Percentiles rank a stretch among this genome's conserved stretches.
Evolutionary conservation across 1,284 basidiomycete species (phyloP).

Genomic region (Ganoderma meredithae): DNA sequence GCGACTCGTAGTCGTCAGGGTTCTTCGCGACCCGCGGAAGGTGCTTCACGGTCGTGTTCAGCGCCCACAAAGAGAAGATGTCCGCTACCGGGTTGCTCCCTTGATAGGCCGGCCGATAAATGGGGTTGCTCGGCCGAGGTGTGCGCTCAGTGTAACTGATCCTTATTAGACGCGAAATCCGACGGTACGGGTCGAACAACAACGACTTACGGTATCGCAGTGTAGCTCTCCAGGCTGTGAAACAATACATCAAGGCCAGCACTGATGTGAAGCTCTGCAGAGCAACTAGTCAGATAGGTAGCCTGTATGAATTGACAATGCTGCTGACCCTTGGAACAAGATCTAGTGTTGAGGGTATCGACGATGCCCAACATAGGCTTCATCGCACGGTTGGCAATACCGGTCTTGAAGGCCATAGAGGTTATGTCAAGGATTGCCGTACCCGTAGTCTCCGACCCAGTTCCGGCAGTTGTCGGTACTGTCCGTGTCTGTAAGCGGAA

Average conservation of each 20-base stretch:
- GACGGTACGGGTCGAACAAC: constrained; percentile 16
- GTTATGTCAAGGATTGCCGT: constrained; percentile 95
- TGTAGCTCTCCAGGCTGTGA: constrained; percentile 94
- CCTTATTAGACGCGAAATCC: neutral
- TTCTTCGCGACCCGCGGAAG: constrained; percentile 89
- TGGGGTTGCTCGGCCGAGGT: constrained; percentile 90
- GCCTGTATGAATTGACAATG: constrained; percentile 21
- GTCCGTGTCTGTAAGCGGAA: neutral
- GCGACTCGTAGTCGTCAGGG: constrained; percentile 82
- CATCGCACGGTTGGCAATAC: constrained; percentile 91
- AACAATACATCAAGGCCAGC: constrained; percentile 94
- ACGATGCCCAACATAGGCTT: constrained; percentile 91
- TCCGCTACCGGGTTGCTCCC: constrained; percentile 97
- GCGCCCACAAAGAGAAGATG: constrained; percentile 95
- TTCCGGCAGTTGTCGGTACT: constrained; percentile 96
- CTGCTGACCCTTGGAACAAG: constrained; percentile 52
- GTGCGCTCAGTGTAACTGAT: constrained; percentile 85
- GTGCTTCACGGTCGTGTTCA: constrained; percentile 90
- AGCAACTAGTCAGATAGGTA: constrained; percentile 31
- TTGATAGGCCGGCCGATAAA: constrained; percentile 93
- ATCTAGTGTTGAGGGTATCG: constrained; percentile 75
- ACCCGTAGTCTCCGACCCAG: constrained; percentile 98
- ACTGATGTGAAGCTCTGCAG: constrained; percentile 87
- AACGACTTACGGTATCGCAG: constrained; percentile 78
- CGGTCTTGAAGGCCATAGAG: constrained; percentile 93